Conservation (phyloP, 768 basidiomycete genomes). For the Kwoniella heveanensis region DNA sequence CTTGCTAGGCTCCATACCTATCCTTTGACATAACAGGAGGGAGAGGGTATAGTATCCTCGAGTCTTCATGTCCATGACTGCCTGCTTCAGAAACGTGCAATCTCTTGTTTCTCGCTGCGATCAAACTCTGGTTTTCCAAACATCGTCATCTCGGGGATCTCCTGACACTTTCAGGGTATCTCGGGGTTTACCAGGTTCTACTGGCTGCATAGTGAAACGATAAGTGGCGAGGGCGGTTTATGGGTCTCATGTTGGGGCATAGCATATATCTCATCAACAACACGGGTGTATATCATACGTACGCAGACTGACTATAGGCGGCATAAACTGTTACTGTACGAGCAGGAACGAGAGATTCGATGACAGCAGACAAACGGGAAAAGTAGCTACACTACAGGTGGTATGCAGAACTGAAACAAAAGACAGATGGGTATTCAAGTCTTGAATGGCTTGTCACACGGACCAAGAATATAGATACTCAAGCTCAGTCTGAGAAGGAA, state of each 20-base stretch:
- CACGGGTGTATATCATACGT: not conserved
- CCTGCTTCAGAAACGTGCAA: too few relatives aligned
- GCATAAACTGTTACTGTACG: not conserved
- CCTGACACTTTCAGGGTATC: too few relatives aligned
- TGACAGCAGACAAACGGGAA: too few relatives aligned
- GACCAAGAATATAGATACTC: not conserved
- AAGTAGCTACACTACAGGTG: constrained; percentile 2
- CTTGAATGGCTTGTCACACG: not conserved
- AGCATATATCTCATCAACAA: constrained; percentile 4
- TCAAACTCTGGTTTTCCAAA: too few relatives aligned
- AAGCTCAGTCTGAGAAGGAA: too few relatives aligned
- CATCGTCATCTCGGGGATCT: too few relatives aligned
- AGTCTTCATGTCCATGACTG: too few relatives aligned
- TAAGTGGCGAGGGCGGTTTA: not conserved
- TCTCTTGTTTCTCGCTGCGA: too few relatives aligned
- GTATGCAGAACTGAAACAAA: not conserved
- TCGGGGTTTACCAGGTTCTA: too few relatives aligned
- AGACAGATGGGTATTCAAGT: not conserved
- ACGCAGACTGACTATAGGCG: constrained; percentile 1
- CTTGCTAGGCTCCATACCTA: not conserved
- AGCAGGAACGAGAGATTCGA: not conserved
- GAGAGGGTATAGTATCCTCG: too few relatives aligned
- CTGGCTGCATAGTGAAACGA: too few relatives aligned
- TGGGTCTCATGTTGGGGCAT: not conserved
- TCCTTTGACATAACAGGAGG: not conserved